Evolutionary conservation across 768 basidiomycete genomes (phyloP).

Genomic region (Termitomyces sp.): DNA sequence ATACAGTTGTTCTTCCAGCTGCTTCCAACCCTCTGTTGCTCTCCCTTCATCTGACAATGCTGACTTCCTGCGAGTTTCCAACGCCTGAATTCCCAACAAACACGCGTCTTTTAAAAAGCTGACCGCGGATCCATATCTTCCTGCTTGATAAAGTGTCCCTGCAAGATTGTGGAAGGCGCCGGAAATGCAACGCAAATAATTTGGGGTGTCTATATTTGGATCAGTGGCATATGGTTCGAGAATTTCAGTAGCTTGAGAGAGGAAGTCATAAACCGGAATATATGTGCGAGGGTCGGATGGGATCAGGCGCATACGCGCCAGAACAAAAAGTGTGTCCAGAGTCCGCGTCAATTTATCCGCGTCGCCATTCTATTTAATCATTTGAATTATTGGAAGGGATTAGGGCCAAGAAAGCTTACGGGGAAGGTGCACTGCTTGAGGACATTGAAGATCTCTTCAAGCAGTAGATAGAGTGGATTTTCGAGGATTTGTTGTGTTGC

Average conservation of each 20-base stretch:
- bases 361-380: slow-evolving; percentile 15
- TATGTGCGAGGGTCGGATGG: slow-evolving; percentile 40
- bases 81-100: slow-evolving; percentile 41
- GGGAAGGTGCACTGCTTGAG: slow-evolving; percentile 17
- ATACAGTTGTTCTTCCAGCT: slow-evolving; percentile 59
- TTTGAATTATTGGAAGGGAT: slow-evolving; percentile 10
- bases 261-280: slow-evolving; percentile 36
- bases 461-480: slow-evolving; percentile 19
- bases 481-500: slow-evolving; percentile 1
- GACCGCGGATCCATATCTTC: slow-evolving; percentile 54
- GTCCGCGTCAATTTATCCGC: slow-evolving; percentile 35
- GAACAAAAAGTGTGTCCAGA: slow-evolving; percentile 50
- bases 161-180: slow-evolving; percentile 68
- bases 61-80: slow-evolving; percentile 23
- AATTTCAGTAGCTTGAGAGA: slow-evolving; percentile 36
- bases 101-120: slow-evolving; percentile 65
- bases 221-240: slow-evolving; percentile 20
- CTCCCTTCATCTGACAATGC: slow-evolving; percentile 6
- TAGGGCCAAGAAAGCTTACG: slow-evolving; percentile 18
- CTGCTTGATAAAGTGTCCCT: slow-evolving; percentile 63
- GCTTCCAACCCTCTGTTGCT: slow-evolving; percentile 42
- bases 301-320: slow-evolving; percentile 40
- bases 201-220: slow-evolving; percentile 32
- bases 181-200: slow-evolving; percentile 63
- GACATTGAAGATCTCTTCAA: slow-evolving; percentile 31